A percentile compares a stretch with the other conserved stretches of the same genome.
These are phyloP conservation scores for Astrothelium subdiscretum DNA, from an alignment of 495 filamentous ascomycete species.

Conservation along the genomic window DNA sequence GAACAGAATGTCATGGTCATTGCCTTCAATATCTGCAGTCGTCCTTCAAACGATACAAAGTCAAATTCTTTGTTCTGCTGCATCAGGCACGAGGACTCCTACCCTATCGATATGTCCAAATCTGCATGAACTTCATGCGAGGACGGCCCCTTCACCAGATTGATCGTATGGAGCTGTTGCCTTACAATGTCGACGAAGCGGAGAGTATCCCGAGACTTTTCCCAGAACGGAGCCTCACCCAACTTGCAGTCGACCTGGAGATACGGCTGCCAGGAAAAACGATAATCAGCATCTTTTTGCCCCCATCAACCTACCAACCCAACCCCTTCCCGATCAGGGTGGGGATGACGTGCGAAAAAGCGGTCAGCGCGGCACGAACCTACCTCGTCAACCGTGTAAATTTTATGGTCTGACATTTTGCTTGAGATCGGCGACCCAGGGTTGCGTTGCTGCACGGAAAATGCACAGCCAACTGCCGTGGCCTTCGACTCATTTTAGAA, in stretches of 20 bases:
- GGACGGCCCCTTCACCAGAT: constrained; percentile 50
- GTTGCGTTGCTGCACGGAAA: not conserved
- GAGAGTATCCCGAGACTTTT: constrained; percentile 53
- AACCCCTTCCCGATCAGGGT: not conserved
- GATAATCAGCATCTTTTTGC: not conserved
- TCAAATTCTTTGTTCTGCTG: not conserved
- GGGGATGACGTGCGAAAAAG: not conserved
- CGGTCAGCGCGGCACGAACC: not conserved
- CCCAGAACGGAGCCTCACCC: constrained; percentile 77
- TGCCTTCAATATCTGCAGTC: constrained; percentile 69
- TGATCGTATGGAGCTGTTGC: constrained; percentile 60
- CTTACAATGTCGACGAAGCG: constrained; percentile 88
- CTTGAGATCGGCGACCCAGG: not conserved
- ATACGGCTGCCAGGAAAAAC: constrained; percentile 46
- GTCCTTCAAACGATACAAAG: constrained; percentile 33
- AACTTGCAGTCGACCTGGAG: constrained; percentile 59
- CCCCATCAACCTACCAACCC: no score
- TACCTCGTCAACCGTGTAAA: not conserved
- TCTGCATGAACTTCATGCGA: constrained; percentile 51
- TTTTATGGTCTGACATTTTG: not conserved
- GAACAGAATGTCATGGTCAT: constrained; percentile 56
- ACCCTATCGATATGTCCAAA: constrained; percentile 55
- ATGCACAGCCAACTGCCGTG: not conserved
- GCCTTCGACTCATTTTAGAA: not conserved
- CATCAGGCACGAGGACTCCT: not conserved